Percentiles rank a stretch among this genome's conserved stretches.
phyloP scores from a whole-genome alignment of 2,329 filamentous ascomycete species.

The Paecilomyces dactylethromorphus region DNA sequence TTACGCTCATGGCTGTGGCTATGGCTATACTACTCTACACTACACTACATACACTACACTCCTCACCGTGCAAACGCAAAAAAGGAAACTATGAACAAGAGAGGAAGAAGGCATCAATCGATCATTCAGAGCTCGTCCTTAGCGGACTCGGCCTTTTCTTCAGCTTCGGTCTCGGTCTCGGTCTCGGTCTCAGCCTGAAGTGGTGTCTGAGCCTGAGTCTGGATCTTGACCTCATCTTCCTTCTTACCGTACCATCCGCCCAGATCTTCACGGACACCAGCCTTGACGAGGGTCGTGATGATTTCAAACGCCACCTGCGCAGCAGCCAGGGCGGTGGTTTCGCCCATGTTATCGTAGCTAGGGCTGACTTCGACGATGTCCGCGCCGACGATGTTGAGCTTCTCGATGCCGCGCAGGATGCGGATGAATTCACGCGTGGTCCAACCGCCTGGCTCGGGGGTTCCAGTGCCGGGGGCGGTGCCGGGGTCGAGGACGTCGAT shows the following conservation, averaged over 20 bases:
- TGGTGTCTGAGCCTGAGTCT: conserved; percentile 6
- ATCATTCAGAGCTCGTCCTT: conserved; percentile 18
- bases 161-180: conserved; percentile 6
- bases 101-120: not conserved
- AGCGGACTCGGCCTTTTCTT: not conserved
- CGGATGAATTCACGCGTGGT: conserved; percentile 80
- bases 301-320: conserved; percentile 83
- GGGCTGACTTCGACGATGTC: conserved; percentile 87
- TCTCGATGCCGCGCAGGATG: conserved; percentile 74
- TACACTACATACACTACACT: not conserved
- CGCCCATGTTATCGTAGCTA: conserved; percentile 72
- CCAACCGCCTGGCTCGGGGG: conserved; percentile 87
- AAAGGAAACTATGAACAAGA: not conserved
- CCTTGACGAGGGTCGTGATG: conserved; percentile 56
- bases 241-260: conserved; percentile 35
- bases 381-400: conserved; percentile 76
- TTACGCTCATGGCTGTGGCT: no score
- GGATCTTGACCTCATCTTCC: conserved; percentile 6
- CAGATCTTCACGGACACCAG: conserved; percentile 31
- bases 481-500: conserved; percentile 76
- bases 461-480: conserved; percentile 68
- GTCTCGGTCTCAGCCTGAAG: conserved; percentile 8
- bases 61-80: not conserved
- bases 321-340: conserved; percentile 75
- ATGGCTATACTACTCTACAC: not conserved